Conservation (phyloP, 345 rosid species). For the Boechera stricta region DNA sequence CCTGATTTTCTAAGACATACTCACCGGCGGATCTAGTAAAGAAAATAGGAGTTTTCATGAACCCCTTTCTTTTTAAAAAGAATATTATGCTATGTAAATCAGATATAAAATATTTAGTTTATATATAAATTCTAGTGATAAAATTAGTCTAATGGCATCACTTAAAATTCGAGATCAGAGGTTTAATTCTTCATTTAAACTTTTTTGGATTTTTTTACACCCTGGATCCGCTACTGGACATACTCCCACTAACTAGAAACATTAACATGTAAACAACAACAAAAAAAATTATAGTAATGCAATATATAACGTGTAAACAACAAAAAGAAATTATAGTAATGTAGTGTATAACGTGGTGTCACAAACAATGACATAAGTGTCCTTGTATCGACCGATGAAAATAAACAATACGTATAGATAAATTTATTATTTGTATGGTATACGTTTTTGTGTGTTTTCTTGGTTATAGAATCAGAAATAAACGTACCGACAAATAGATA, state of each 20-base stretch:
- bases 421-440: not conserved
- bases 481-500: slow-evolving; percentile 65
- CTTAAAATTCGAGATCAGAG: too few relatives aligned
- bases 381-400: not conserved
- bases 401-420: not conserved
- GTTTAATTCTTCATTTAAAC: too few relatives aligned
- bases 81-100: too few relatives aligned
- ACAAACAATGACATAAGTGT: not conserved
- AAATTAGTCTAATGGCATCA: too few relatives aligned
- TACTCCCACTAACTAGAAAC: not conserved
- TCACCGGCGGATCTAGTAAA: too few relatives aligned
- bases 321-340: not conserved
- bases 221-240: not conserved
- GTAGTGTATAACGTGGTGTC: not conserved
- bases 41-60: too few relatives aligned
- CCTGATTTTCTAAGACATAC: not conserved
- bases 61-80: too few relatives aligned
- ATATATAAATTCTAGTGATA: too few relatives aligned
- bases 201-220: too few relatives aligned
- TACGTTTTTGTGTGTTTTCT: not conserved
- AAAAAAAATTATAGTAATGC: not conserved
- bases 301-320: not conserved
- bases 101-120: too few relatives aligned
- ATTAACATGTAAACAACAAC: not conserved
- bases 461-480: not conserved